A percentile compares a stretch with the other conserved stretches of the same genome.
Conservation (phyloP, 139 green algal genomes). For the Volvox reticuliferus region DNA sequence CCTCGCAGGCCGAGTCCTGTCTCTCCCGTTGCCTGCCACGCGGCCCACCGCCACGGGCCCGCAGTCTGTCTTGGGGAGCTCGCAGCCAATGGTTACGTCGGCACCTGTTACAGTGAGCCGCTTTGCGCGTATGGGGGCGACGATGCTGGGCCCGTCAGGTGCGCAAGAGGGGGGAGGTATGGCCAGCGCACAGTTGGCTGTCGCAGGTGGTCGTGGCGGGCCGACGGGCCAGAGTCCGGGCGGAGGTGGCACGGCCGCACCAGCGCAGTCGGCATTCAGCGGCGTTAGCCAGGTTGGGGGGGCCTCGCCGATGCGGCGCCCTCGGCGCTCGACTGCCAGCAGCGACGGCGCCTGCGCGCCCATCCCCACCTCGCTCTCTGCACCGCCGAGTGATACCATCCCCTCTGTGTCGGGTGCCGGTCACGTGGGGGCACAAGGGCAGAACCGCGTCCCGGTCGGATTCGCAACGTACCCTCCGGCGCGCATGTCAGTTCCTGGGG, state of each 20-base stretch:
- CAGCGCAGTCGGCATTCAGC: neutral
- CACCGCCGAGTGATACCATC: neutral
- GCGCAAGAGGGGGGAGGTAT: neutral
- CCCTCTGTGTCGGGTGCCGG: neutral
- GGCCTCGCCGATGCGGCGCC: neutral
- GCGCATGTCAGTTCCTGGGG: neutral
- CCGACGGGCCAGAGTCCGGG: neutral
- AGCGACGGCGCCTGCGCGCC: neutral
- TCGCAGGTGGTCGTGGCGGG: neutral
- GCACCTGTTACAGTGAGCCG: neutral
- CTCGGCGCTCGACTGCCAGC: neutral
- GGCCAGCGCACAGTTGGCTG: neutral
- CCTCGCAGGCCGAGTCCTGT: conserved; percentile 14
- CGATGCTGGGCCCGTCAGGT: neutral
- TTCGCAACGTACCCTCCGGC: neutral
- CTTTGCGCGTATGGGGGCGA: conserved; percentile 19
- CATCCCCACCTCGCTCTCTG: neutral
- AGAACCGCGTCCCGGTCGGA: neutral
- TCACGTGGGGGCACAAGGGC: neutral
- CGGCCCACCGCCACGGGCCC: neutral
- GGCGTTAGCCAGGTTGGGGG: neutral
- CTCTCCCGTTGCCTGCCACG: conserved; percentile 1
- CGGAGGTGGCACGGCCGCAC: neutral
- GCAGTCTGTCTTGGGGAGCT: neutral
- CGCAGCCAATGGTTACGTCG: neutral